A percentile compares a stretch with the other conserved stretches of the same genome.
phyloP scores from a whole-genome alignment of 495 filamentous ascomycete genomes.

The Neurospora sp. region DNA sequence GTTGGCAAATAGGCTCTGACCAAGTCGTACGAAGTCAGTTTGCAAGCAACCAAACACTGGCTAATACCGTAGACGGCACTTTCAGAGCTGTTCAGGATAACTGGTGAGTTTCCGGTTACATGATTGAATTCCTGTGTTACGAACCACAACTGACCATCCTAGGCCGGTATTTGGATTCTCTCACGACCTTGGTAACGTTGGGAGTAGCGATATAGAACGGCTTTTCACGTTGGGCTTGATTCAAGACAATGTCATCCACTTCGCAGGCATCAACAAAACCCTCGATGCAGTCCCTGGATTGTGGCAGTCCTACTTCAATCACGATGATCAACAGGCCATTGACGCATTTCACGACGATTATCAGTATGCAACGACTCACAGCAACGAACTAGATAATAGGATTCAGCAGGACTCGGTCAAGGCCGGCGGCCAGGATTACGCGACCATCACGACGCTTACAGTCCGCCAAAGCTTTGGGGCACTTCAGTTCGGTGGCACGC shows the following conservation, averaged over 20 bases:
- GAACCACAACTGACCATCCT: conserved; percentile 7
- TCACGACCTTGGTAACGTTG: conserved; percentile 53
- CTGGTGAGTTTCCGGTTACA: conserved; percentile 30
- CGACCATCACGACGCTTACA: conserved; percentile 72
- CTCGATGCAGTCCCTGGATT: conserved; percentile 61
- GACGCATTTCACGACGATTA: conserved; percentile 68
- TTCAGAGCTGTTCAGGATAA: conserved; percentile 63
- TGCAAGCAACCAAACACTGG: conserved; percentile 48
- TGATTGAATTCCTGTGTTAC: not conserved
- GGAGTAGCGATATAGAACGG: conserved; percentile 20
- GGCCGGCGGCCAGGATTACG: conserved; percentile 59
- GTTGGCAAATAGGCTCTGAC: conserved; percentile 61
- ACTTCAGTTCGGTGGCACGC: conserved; percentile 72
- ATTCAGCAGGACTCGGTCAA: conserved; percentile 60
- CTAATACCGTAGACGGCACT: conserved; percentile 53
- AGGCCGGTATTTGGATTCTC: conserved; percentile 83
- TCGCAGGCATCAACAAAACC: conserved; percentile 56
- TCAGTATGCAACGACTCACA: conserved; percentile 38
- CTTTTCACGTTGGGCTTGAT: conserved; percentile 76
- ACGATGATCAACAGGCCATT: conserved; percentile 46
- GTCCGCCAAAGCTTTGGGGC: conserved; percentile 84
- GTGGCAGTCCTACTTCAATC: conserved; percentile 59
- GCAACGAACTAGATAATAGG: conserved; percentile 55
- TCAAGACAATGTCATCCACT: conserved; percentile 65
- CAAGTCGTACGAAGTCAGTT: conserved; percentile 56